Evolutionary conservation across 768 basidiomycete species (phyloP), one percentile per base, ranked within the genome.

Genomic region (Cyathus striatus): DNA sequence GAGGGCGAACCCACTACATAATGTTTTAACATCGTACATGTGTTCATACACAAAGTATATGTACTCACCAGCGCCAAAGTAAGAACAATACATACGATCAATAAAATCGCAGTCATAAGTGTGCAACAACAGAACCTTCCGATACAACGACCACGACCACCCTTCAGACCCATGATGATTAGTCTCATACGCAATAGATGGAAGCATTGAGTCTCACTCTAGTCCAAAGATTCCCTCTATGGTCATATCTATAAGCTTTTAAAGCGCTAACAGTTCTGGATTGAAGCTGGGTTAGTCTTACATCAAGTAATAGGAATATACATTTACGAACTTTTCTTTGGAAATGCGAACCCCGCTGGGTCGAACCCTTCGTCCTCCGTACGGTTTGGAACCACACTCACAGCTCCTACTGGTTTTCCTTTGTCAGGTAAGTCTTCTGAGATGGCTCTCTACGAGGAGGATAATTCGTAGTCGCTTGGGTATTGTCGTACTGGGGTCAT

Each of bases 81-180:
- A 22, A 90, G 69, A 10, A 84, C 47, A 41, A 90, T 78, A 63
- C 79, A 75, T 42, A 85, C 57, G 39, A 89, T 50, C 23, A 91
- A 54, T 57, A 91, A 78, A 26, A 87, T 42, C 9, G 66, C 52
- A 13, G 78, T 77, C 73, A 90, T 70, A 17, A 90, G 38, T 10
- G 82, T 81, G 62, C 89, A 92, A 53, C 81, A 87, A 59, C 76
- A 83, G 61, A 90, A 83, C 49, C 89, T 63, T 41, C 83, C 79
- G 27, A 79, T 58, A 57, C 81, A 84, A 16, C 78, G 59, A 22
- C 65, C 72, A 44, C 82, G 65, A 42, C 79, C 66, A 13, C 86
- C 85, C 83, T 85, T 27, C n/a, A 26, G 17, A 42, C 7, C 16
- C 10, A 12, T 7, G 5, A 32, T 43, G 38, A 34, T 14, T 41